Percentiles rank a stretch among this genome's conserved stretches.
phyloP scores from a whole-genome alignment of 306 rosid species.

The Styphnolobium japonicum region DNA sequence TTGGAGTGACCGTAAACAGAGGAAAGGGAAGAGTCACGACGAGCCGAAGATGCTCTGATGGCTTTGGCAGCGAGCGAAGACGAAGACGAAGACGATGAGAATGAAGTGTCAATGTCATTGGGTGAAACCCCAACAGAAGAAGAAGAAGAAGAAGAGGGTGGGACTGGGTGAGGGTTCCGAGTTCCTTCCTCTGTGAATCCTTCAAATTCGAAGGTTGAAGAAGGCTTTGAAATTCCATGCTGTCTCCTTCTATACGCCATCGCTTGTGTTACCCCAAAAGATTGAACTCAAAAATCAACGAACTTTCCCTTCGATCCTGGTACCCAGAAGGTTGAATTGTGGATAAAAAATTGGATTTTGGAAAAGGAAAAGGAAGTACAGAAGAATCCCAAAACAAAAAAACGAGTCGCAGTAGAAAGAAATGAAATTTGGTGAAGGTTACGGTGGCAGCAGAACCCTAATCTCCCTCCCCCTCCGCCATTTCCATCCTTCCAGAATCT shows the following conservation, averaged over 20 bases:
- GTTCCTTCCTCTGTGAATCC: neutral
- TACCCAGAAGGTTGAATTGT: neutral
- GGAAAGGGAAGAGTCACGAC: conserved; percentile 84
- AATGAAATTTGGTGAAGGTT: neutral
- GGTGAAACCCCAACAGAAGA: neutral
- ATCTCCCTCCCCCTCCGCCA: neutral
- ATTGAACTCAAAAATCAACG: neutral
- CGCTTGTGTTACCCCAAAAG: neutral
- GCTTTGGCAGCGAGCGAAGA: conserved; percentile 94
- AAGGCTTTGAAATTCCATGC: conserved; percentile 37
- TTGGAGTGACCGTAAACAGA: conserved; percentile 74
- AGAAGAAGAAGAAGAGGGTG: conserved; percentile 13
- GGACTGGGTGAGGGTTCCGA: conserved; percentile 33
- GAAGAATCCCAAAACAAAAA: neutral
- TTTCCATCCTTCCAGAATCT: neutral
- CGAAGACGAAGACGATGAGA: conserved; percentile 42
- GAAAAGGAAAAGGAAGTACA: neutral
- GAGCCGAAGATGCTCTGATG: conserved; percentile 85
- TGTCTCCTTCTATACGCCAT: conserved; percentile 84
- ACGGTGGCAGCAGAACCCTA: neutral
- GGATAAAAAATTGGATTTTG: neutral
- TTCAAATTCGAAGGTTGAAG: conserved; percentile 25
- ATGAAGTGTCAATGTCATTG: conserved; percentile 17
- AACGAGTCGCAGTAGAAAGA: neutral
- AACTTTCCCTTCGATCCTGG: neutral